Conservation (phyloP, 768 basidiomycete genomes). For the Termitomyces heimii region DNA sequence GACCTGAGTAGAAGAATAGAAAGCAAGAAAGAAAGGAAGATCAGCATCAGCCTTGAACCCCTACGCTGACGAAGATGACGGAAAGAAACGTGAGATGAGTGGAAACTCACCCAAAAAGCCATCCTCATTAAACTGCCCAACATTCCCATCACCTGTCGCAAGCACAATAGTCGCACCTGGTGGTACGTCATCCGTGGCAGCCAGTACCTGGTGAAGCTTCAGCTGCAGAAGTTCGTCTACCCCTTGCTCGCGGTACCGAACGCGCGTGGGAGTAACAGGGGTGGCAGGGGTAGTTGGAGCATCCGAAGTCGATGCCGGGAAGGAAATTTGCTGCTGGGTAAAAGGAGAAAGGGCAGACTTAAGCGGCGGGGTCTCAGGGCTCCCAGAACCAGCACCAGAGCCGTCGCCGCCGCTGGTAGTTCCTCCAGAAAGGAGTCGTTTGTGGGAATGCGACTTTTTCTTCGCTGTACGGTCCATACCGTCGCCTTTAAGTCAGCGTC, state of each 20-base stretch:
- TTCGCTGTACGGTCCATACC: constrained; percentile 44
- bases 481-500: constrained; percentile 26
- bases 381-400: background rate
- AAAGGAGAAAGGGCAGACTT: background rate
- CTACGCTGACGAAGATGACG: too few species aligned
- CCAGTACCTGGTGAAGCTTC: constrained; percentile 84
- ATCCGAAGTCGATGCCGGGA: background rate
- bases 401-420: constrained; percentile 8
- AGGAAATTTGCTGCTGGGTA: background rate
- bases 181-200: constrained; percentile 56
- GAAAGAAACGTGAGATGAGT: background rate
- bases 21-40: background rate
- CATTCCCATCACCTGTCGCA: constrained; percentile 91
- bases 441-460: constrained; percentile 15
- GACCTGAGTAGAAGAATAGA: constrained; percentile 25
- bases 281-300: background rate
- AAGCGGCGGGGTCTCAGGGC: background rate
- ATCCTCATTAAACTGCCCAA: constrained; percentile 88
- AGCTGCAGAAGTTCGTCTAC: constrained; percentile 94
- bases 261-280: constrained; percentile 21
- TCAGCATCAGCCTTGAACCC: background rate
- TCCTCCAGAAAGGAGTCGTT: constrained; percentile 7
- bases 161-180: constrained; percentile 80
- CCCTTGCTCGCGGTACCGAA: constrained; percentile 83
- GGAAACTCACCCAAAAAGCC: constrained; percentile 50